Evolutionary conservation across 129 eudicot species (phyloP).

Genomic region (Arctium minus): DNA sequence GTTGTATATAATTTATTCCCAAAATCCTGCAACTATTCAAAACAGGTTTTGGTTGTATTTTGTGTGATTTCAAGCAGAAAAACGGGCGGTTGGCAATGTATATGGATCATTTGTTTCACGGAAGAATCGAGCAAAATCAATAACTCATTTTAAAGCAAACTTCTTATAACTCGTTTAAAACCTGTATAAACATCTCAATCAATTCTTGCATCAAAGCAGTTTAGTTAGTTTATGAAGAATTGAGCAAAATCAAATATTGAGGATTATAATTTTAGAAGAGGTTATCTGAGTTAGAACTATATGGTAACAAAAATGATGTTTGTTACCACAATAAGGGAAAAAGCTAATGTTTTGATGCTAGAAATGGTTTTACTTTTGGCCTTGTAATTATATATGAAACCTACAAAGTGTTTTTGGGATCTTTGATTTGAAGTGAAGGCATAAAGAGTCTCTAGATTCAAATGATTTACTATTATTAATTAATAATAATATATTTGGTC

Average conservation of each 20-base stretch:
- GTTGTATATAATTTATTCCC: slow-evolving; percentile 15
- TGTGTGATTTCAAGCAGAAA: background rate
- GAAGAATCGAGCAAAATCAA: background rate
- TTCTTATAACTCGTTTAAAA: background rate
- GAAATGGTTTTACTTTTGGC: background rate
- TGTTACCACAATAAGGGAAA: background rate
- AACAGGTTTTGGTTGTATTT: background rate
- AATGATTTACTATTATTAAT: background rate
- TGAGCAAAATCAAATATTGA: background rate
- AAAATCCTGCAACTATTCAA: background rate
- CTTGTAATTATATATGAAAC: background rate
- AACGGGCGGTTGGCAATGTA: background rate
- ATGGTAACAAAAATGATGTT: background rate
- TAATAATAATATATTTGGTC: background rate
- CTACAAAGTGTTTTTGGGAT: background rate
- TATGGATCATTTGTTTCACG: background rate
- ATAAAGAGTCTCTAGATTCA: background rate
- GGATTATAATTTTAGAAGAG: no score
- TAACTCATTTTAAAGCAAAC: background rate
- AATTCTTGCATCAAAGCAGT: background rate
- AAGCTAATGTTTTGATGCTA: background rate
- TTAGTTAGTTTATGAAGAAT: background rate
- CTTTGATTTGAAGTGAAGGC: background rate
- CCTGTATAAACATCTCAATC: background rate
- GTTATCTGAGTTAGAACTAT: background rate